These are phyloP conservation scores for Aspergillus haitiensis DNA, from an alignment of 495 filamentous ascomycete species.

Conservation along the genomic window DNA sequence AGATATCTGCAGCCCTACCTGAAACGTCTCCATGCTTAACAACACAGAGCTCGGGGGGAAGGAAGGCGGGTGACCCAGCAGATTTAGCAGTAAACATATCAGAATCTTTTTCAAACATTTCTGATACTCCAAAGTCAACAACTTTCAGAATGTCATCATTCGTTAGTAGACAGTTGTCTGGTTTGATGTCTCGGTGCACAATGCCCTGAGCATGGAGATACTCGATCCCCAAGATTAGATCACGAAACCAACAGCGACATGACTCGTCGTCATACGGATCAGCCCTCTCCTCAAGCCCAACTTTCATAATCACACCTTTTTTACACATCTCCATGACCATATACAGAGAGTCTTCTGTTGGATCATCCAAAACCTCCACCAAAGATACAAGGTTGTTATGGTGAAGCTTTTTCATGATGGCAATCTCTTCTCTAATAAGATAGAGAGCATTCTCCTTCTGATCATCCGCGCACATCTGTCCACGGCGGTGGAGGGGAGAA, in stretches of 20 bases:
- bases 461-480: slow-evolving; percentile 47
- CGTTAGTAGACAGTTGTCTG: slow-evolving; percentile 90
- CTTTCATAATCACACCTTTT: slow-evolving; percentile 96
- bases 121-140: slow-evolving; percentile 96
- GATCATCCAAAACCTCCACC: slow-evolving; percentile 93
- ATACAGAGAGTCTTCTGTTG: slow-evolving; percentile 90
- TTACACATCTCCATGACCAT: slow-evolving; percentile 99
- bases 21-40: slow-evolving; percentile 85
- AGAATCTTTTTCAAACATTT: slow-evolving; percentile 91
- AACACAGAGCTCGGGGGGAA: slow-evolving; percentile 90
- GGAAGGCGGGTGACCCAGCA: slow-evolving; percentile 91
- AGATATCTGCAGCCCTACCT: slow-evolving; percentile 89
- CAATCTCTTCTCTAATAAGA: slow-evolving; percentile 94
- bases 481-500: slow-evolving; percentile 57
- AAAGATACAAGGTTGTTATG: slow-evolving; percentile 90
- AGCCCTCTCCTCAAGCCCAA: slow-evolving; percentile 79
- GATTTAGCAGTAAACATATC: slow-evolving; percentile 94
- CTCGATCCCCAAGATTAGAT: slow-evolving; percentile 93
- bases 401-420: slow-evolving; percentile 98
- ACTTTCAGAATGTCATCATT: slow-evolving; percentile 91
- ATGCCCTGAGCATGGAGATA: slow-evolving; percentile 95
- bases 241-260: slow-evolving; percentile 90
- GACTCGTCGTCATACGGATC: slow-evolving; percentile 81
- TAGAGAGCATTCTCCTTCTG: slow-evolving; percentile 77
- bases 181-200: slow-evolving; percentile 96